Base-by-base conservation (phyloP, 2,329 filamentous ascomycete species). In the Sphaerostilbella broomeana region DNA sequence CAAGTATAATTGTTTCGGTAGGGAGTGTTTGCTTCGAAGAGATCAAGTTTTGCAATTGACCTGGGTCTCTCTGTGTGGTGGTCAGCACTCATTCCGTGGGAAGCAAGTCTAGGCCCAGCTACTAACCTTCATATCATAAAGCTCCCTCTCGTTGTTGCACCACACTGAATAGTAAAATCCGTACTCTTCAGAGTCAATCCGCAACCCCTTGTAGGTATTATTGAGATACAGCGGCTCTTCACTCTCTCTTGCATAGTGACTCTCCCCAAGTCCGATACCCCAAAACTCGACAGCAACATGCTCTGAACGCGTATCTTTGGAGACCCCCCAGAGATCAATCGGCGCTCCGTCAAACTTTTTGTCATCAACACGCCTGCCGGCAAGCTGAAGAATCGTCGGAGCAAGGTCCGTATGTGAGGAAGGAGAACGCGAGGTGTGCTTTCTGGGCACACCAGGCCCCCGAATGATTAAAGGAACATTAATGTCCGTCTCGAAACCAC, bases 121-220 rank as follows among this genome's bases (percentile, higher is more conserved):
- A 33, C 50, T 6, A 44, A 52, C 75, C 50, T 64, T 71, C 26
- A 81, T 51, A 45, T 84, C 70, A 52, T 84, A 85, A 2, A 82
- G 67, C 54, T 85, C 79, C 40, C 76, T 73, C 51, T 83, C 79
- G 36, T 77, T 77, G 11, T 62, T 81, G 51, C 81, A 85, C 79
- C 80, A 85, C 0, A 83, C 76, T 0, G 77, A 71, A 50, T 85
- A 85, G 45, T 78, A 76, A 5, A 84, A 54, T 49, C 72, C 75
- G 51, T 83, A 84, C 4, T 61, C 57, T 2, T 68, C 53, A 1
- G 68, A 61, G 4, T 77, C 62, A 5, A 81, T 57, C n/a, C 77
- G 67, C 15, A 79, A 48, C 0, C 66, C 69, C 56, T 81, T 81
- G 63, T 81, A 81, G 0, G 76, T 81, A 47, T 80, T 79, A 43